Percentiles rank a stretch among this genome's conserved stretches.
These are phyloP conservation scores for Austroboletus festivus DNA, from an alignment of 768 basidiomycete genomes.

Conservation along the genomic window DNA sequence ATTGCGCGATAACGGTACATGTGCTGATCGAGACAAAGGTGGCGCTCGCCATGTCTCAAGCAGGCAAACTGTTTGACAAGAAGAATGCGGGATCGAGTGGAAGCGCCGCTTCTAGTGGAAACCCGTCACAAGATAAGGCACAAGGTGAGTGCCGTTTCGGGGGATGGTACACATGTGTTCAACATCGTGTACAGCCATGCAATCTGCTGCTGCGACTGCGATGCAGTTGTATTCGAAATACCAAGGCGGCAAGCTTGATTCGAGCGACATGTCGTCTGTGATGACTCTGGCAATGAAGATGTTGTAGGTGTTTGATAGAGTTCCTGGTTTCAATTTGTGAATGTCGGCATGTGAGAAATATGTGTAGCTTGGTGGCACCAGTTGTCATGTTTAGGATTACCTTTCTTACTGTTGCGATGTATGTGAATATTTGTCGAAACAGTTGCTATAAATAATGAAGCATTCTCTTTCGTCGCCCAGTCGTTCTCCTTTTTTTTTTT, in stretches of 20 bases:
- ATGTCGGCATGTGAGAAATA: no score
- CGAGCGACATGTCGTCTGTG: conserved; percentile 28
- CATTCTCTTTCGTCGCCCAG: not conserved
- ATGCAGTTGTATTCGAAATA: conserved; percentile 28
- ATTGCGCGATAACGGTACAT: not conserved
- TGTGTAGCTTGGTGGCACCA: no score
- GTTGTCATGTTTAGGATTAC: no score
- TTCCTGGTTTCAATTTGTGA: not conserved
- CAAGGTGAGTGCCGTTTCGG: conserved; percentile 19
- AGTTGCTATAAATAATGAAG: conserved; percentile 8
- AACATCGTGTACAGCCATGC: conserved; percentile 25
- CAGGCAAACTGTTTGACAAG: conserved; percentile 32
- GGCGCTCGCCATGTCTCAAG: conserved; percentile 31
- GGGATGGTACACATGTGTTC: not conserved
- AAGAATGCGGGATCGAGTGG: conserved; percentile 20
- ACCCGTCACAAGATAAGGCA: conserved; percentile 20
- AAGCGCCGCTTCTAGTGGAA: conserved; percentile 1
- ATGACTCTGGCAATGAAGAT: conserved; percentile 27
- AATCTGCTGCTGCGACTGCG: conserved; percentile 29
- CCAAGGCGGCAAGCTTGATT: conserved; percentile 25
- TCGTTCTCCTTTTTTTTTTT: not conserved
- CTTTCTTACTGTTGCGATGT: no score
- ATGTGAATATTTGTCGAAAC: not conserved
- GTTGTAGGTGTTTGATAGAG: conserved; percentile 6
- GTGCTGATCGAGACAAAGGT: conserved; percentile 14